phyloP scores from a whole-genome alignment of 257 asterid genomes.

The Penstemon davidsonii region DNA sequence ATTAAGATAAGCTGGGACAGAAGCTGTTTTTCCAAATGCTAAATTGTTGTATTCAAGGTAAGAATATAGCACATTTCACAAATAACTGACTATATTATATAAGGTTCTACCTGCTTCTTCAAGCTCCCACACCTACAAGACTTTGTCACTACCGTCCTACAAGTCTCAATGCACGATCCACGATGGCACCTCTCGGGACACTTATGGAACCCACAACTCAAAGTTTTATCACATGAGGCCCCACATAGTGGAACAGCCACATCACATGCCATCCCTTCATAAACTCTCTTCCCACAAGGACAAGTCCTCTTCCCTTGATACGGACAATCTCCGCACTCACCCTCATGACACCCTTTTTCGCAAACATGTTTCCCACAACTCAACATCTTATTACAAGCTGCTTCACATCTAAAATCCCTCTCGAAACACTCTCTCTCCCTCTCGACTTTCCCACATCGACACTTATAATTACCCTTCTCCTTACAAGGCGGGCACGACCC shows the following conservation, averaged over 20 bases:
- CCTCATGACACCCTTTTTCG: conserved; percentile 79
- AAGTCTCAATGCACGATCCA: conserved; percentile 72
- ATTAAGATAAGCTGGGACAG: no score
- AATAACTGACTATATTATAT: conserved; percentile 18
- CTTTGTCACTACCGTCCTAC: conserved; percentile 70
- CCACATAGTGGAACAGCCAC: conserved; percentile 72
- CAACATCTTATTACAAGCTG: conserved; percentile 60
- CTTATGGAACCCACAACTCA: conserved; percentile 78
- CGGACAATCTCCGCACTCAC: conserved; percentile 80
- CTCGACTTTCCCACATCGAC: conserved; percentile 73
- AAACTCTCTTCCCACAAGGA: conserved; percentile 80
- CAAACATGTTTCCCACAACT: conserved; percentile 82
- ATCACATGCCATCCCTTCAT: conserved; percentile 88
- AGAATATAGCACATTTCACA: neutral
- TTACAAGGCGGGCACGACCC: conserved; percentile 72
- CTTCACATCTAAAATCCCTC: conserved; percentile 70
- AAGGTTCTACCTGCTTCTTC: conserved; percentile 68
- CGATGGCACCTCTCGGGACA: conserved; percentile 96
- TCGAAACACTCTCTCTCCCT: conserved; percentile 71
- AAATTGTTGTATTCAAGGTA: neutral
- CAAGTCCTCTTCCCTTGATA: conserved; percentile 83
- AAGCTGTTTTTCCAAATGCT: no score
- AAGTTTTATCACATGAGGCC: conserved; percentile 67
- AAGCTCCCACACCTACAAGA: conserved; percentile 96
- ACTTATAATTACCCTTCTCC: conserved; percentile 51